A percentile compares a stretch with the other conserved stretches of the same genome.
phyloP scores from a whole-genome alignment of 345 rosid species.

The Salix exigua region DNA sequence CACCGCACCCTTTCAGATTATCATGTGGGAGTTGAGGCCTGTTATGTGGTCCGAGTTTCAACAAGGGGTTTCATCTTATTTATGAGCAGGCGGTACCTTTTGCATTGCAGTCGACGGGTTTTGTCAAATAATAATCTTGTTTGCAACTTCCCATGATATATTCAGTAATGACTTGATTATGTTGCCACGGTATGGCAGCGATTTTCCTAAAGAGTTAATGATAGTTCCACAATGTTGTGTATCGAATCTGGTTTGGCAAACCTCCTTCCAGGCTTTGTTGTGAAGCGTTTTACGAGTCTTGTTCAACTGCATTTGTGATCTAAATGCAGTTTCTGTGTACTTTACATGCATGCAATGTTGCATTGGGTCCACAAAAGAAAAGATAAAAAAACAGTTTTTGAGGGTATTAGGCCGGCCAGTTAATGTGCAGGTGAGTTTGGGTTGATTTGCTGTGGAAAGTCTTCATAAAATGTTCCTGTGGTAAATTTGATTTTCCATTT shows the following conservation, averaged over 20 bases:
- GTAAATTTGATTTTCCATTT: background rate
- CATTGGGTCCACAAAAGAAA: background rate
- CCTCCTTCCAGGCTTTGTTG: constrained; percentile 1
- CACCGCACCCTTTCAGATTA: constrained; percentile 9
- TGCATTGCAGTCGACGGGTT: background rate
- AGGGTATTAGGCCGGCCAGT: background rate
- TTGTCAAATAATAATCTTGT: background rate
- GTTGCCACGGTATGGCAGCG: background rate
- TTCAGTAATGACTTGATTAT: background rate
- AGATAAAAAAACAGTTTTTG: background rate
- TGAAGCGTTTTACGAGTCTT: background rate
- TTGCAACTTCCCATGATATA: background rate
- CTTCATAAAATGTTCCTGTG: background rate
- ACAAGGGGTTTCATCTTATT: constrained; percentile 6
- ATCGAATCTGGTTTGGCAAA: background rate
- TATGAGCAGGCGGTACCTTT: background rate
- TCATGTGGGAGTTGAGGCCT: background rate
- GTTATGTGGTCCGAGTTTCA: background rate
- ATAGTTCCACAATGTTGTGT: background rate
- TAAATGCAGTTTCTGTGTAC: background rate
- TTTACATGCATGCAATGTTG: background rate
- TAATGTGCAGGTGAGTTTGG: background rate
- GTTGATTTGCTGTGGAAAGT: background rate
- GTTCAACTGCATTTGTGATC: constrained; percentile 11
- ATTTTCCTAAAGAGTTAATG: constrained; percentile 2